Conservation (phyloP, 768 basidiomycete genomes). For the Panaeolus papilionaceus region DNA sequence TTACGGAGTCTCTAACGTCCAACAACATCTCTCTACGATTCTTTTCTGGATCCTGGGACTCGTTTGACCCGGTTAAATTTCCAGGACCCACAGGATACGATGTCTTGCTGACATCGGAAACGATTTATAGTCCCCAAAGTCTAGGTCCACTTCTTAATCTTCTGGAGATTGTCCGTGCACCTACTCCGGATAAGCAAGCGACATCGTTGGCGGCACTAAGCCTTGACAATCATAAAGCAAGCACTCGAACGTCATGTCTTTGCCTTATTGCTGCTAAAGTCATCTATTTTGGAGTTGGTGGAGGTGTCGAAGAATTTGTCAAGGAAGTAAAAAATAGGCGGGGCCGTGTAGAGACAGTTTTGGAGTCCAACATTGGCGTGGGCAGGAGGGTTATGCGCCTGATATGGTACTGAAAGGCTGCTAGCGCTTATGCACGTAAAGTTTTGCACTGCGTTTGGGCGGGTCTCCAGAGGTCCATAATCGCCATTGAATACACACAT, state of each 20-base stretch:
- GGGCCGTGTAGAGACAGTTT: constrained; percentile 57
- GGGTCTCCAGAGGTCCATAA: neutral
- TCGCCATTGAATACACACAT: neutral
- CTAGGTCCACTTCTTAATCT: constrained; percentile 65
- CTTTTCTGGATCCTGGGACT: constrained; percentile 84
- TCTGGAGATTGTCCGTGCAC: constrained; percentile 46
- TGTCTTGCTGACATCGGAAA: constrained; percentile 88
- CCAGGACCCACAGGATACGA: constrained; percentile 56
- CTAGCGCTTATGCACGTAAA: neutral
- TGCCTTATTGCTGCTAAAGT: constrained; percentile 92
- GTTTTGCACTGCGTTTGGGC: neutral
- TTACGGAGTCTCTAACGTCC: constrained; percentile 60
- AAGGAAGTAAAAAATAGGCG: constrained; percentile 48
- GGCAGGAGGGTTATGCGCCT: constrained; percentile 51
- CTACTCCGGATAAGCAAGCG: constrained; percentile 14
- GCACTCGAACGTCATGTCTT: constrained; percentile 20
- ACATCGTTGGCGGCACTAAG: constrained; percentile 13
- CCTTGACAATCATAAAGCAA: neutral
- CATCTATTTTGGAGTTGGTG: constrained; percentile 95
- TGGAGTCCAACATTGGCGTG: constrained; percentile 73
- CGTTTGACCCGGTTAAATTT: constrained; percentile 44
- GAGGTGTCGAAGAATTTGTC: constrained; percentile 82
- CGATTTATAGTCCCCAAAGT: constrained; percentile 80
- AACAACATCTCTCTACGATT: constrained; percentile 71
- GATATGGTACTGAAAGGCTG: constrained; percentile 22